Base-by-base conservation (phyloP, 2,329 filamentous ascomycete species). In the Aspergillus jensenii region DNA sequence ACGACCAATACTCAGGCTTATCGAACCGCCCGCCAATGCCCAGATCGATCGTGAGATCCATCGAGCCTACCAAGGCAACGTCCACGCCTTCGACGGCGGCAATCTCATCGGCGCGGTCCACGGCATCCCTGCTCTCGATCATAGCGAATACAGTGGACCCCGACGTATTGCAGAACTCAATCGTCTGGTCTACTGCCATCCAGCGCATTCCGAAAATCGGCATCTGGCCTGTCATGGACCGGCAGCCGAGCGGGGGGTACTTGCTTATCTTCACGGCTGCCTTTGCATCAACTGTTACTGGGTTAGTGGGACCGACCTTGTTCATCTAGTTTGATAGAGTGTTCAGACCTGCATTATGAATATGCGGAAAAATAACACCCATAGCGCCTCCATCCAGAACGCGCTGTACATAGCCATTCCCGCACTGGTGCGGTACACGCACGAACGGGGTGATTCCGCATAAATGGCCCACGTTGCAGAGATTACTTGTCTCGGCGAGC, bases 331-430 rank as follows among this genome's bases (percentile, higher is more conserved):
- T 27, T 1, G 1, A 9, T 27, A 27, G 25, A 27, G 0, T 27
- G 25, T 9, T 0, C 0, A 27, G 0, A 12, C 14, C 44, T 46
- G 25, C 12, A 12, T 39, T 53, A 33, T 52, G 46, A 45, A 70
- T 66, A 60, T 72, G 71, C 0, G 70, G 71, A n/a, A 72, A 61
- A 31, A 68, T 62, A 23, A 72, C 60, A 11, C 67, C 70, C 61
- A 67, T 61, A 4, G 69, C 72, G 14, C 72, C 71, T 4, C 60
- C 65, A 56, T 74, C 72, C 11, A 75, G 59, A 3, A 72, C 65
- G n/a, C 66, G 51, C 45, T 71, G 68, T 11, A 74, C 62, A 49
- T 71, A 70, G 6, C 68, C 71, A 39, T 65, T 55, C 1, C 73
- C 72, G 33, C 71, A 72, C 49, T 74, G 63, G 53, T 66, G 51